Percentiles rank a stretch among this genome's conserved stretches.
Evolutionary conservation across 2,329 filamentous ascomycete genomes (phyloP).

Genomic region (Monilinia fructicola): DNA sequence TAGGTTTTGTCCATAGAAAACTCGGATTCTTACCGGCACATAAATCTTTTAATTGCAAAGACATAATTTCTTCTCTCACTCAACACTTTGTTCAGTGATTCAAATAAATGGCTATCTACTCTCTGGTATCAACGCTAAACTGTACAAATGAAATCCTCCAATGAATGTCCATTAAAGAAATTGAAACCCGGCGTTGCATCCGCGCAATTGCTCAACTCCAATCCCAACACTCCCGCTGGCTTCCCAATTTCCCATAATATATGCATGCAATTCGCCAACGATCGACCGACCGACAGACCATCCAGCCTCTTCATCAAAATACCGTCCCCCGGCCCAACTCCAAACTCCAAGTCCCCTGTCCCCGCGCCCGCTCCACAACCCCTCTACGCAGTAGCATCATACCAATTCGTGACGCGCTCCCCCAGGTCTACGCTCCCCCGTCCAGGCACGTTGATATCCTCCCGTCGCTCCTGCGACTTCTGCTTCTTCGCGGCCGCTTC

Average conservation of each 20-base stretch:
- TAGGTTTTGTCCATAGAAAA: background rate
- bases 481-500: background rate
- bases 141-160: background rate
- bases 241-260: background rate
- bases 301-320: background rate
- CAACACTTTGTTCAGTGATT: background rate
- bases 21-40: background rate
- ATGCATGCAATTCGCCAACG: conserved; percentile 9
- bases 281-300: background rate
- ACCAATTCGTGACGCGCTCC: conserved; percentile 9
- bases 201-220: conserved; percentile 5
- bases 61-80: background rate
- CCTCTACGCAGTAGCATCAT: conserved; percentile 10
- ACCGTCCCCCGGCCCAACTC: background rate
- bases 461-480: background rate
- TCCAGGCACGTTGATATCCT: background rate
- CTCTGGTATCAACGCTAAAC: background rate
- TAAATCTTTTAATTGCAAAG: background rate
- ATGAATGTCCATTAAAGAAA: background rate
- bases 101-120: background rate
- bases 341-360: background rate
- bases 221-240: background rate
- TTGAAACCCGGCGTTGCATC: conserved; percentile 5
- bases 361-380: background rate
- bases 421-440: conserved; percentile 1